Base-by-base conservation (phyloP, 1,284 basidiomycete genomes). In the Sutorius eximius region DNA sequence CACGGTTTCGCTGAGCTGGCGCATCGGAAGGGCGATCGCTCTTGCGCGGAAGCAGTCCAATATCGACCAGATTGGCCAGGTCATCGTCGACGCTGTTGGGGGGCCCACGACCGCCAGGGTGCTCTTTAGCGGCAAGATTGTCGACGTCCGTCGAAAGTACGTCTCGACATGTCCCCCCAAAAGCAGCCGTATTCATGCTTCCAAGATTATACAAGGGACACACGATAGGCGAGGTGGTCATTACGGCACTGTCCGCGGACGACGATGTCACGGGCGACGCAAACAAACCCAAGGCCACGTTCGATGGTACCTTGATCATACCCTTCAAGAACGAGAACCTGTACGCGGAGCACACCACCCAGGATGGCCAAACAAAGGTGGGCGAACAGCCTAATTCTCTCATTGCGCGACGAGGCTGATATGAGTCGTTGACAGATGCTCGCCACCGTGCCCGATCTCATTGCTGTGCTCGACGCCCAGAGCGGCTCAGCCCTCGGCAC, bases 281-380 rank as follows among this genome's bases (percentile, higher is more conserved):
- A 7, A 42, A 59, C 42, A 38, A 29, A 32, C 38, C 50, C 32
- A 53, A 51, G 42, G 58, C 49, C 13, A 54, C 34, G 45, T 67
- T 72, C 41, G 42, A 47, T 6, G 73, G 73, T 15, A 63, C 55
- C 3, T 38, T 76, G 24, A 61, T 62, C 52, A 80, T 84, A 52
- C 81, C 83, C 3, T 84, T 84, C 75, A 81, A 85, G 69, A 85
- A 85, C 60, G 82, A 85, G 63, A 85, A 85, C 62, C 67, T 84
- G 27, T 72, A 79, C 49, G 70, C 79, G 13, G 70, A 75, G 51
- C 71, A 71, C 24, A 68, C 72, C 1, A 57, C 72, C 33, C 72
- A 71, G 4, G 62, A 69, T 27, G 73, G 63, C 13, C 54, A 55
- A 34, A 56, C 24, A 16, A 59, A 43, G 56, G 68, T 69, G 29